Base-by-base conservation (phyloP, 495 filamentous ascomycete genomes). In the Talaromyces adpressus region DNA sequence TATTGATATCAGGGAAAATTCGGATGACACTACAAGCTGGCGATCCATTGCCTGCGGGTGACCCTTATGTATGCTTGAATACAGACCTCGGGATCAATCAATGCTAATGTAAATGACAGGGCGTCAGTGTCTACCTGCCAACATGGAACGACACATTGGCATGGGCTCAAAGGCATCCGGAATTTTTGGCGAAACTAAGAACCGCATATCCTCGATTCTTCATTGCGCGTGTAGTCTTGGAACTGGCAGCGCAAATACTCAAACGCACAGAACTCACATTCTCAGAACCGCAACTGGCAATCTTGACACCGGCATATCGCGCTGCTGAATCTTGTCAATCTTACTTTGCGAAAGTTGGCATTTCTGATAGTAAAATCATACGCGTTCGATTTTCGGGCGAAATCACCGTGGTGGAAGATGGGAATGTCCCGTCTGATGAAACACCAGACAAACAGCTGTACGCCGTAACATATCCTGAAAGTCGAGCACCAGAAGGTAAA, bases 161-260 rank as follows among this genome's bases (percentile, higher is more conserved):
- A 41, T 36, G 58, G 39, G 45, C 23, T 62, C 27, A 22, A 18
- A 45, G 52, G 57, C 12, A 60, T 34, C 39, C 52, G 4, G 57
- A 36, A 39, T 22, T 66, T 23, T n/a, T 57, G 32, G 34, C 57
- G 9, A 64, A 57, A 53, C 29, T 66, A n/a, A 47, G 34, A 56
- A 64, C 60, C 53, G 67, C 65, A 12, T 68, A 67, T 41, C 67
- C 61, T 20, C 59, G 67, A 30, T 60, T 64, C 12, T 66, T 64
- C 34, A n/a, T 67, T 41, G 20, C 57, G 14, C 57, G 39, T 3
- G 57, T 60, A 16, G 32, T 60, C 4, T 18, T 41, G 32, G 39
- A 47, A 16, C 12, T 60, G 4, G 57, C 57, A 36, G 12, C 32
- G 32, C 9, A 25, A 14, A 23, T 60, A 34, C 39, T 36, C 9